Conservation (phyloP, 1,284 basidiomycete species). For the Leccinum pallidistipes region DNA sequence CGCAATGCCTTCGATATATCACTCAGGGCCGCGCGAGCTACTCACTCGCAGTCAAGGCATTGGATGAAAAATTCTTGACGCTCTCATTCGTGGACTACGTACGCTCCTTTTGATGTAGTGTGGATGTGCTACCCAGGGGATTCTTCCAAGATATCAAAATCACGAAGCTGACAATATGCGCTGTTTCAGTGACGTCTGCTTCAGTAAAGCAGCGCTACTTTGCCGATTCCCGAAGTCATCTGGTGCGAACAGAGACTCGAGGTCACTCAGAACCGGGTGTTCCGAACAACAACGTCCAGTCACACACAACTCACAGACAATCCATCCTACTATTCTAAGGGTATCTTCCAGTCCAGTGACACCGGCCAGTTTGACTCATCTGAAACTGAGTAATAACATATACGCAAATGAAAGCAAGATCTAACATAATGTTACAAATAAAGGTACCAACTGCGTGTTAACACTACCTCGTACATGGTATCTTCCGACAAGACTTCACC, state of each 20-base stretch:
- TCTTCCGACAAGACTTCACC: conserved; percentile 1
- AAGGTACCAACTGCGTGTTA: background rate
- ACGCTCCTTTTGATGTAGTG: background rate
- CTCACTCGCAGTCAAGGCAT: background rate
- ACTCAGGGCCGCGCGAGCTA: background rate
- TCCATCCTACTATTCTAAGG: no score
- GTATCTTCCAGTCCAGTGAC: background rate
- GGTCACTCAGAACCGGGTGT: background rate
- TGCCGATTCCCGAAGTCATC: background rate
- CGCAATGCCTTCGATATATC: background rate
- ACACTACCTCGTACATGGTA: conserved; percentile 1
- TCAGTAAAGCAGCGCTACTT: no score
- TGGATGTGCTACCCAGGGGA: conserved; percentile 3
- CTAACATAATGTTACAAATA: background rate
- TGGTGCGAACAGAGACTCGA: background rate
- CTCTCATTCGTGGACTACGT: conserved; percentile 5
- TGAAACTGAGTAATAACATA: background rate
- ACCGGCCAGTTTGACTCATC: background rate
- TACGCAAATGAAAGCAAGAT: conserved; percentile 5
- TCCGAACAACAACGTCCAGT: background rate
- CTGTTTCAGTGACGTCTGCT: no score
- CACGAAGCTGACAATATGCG: background rate
- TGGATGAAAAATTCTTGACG: background rate
- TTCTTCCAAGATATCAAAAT: background rate
- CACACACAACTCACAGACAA: background rate